A percentile compares a stretch with the other conserved stretches of the same genome.
Conservation (phyloP, 1,139 yeast species). For the Blastobotrys persicus region DNA sequence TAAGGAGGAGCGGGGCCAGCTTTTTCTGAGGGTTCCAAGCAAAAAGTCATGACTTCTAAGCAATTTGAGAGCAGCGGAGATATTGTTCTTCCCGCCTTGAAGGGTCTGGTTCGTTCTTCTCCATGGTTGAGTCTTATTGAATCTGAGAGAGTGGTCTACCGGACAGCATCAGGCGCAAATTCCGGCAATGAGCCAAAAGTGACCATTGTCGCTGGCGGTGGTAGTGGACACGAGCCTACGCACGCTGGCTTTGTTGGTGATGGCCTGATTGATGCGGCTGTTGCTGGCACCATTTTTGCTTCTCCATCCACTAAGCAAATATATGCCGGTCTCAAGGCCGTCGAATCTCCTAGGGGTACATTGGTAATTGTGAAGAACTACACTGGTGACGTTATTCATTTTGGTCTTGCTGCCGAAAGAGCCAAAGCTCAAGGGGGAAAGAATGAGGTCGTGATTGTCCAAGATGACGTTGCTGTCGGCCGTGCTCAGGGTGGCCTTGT, state of each 20-base stretch:
- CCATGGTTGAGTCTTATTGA: constrained; percentile 64
- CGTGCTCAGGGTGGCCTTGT: constrained; percentile 82
- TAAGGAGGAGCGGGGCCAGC: too few species aligned
- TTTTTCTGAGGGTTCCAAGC: too few species aligned
- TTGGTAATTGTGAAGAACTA: constrained; percentile 82
- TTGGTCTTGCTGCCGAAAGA: constrained; percentile 86
- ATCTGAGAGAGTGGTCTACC: constrained; percentile 64
- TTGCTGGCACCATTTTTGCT: constrained; percentile 84
- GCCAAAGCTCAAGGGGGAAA: constrained; percentile 73
- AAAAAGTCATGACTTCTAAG: constrained; percentile 21
- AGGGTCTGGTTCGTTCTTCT: constrained; percentile 66
- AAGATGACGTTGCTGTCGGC: constrained; percentile 94
- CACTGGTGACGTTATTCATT: constrained; percentile 91
- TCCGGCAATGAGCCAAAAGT: constrained; percentile 33
- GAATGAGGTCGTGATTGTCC: constrained; percentile 71
- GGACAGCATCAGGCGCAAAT: constrained; percentile 21
- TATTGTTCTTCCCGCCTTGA: constrained; percentile 60
- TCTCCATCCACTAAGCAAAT: constrained; percentile 91
- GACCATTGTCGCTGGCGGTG: constrained; percentile 84
- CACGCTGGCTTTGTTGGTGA: constrained; percentile 90
- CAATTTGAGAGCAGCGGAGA: constrained; percentile 46
- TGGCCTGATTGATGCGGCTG: constrained; percentile 81
- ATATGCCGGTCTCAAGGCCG: constrained; percentile 64
- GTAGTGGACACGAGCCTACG: constrained; percentile 93
- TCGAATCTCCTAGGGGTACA: constrained; percentile 58